Percentiles rank a stretch among this genome's conserved stretches.
Evolutionary conservation across 106 monocot species (phyloP).

Genomic region (Narthecium ossifragum): DNA sequence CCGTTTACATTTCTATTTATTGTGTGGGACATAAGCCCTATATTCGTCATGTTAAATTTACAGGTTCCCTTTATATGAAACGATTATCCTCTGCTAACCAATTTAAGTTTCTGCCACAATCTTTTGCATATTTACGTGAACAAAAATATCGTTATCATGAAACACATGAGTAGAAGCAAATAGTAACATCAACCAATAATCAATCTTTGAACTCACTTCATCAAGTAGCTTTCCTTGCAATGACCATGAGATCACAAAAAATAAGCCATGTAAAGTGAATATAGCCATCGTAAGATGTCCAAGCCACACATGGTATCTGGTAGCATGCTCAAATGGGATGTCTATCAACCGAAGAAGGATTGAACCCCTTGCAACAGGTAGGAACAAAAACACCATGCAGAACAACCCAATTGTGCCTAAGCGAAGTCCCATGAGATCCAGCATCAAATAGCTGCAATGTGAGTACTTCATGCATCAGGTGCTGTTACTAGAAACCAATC

Average conservation of each 20-base stretch:
- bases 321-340: constrained; percentile 96
- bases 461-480: not conserved
- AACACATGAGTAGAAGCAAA: too few species aligned
- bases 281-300: constrained; percentile 90
- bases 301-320: constrained; percentile 95
- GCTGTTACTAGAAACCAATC: too few species aligned
- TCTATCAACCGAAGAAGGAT: constrained; percentile 89
- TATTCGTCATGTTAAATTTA: too few species aligned
- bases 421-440: constrained; percentile 40
- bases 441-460: constrained; percentile 38
- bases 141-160: too few species aligned
- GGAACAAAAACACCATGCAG: constrained; percentile 69
- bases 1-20: too few species aligned
- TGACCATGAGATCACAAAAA: constrained; percentile 47
- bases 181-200: too few species aligned
- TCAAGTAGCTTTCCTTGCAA: constrained; percentile 32
- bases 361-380: constrained; percentile 81
- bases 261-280: constrained; percentile 75
- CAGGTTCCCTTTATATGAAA: too few species aligned
- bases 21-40: too few species aligned
- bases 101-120: too few species aligned
- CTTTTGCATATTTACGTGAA: too few species aligned
- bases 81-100: too few species aligned
- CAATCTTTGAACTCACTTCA: constrained; percentile 50
- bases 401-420: constrained; percentile 68